Base-by-base conservation (phyloP, 805 yeast species). In the Candida tallmaniae region DNA sequence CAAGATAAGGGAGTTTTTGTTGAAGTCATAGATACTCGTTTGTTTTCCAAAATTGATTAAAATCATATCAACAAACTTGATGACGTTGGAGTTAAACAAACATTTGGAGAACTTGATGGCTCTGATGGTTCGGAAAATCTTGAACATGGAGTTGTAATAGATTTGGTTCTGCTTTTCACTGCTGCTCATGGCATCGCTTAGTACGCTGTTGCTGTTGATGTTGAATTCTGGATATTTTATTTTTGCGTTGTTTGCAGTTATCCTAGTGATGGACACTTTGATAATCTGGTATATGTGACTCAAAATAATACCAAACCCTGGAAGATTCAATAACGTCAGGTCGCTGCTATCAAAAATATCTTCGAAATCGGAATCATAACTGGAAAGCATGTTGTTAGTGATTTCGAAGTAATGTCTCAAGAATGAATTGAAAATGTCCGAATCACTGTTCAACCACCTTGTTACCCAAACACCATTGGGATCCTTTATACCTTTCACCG, bases 391-490 rank as follows among this genome's bases (percentile, higher is more conserved):
- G 5, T 35, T 33, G 21, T 47, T 44, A 5, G 51, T 27, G 5
- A 71, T 47, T 13, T 43, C 49, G 12, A 76, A 50, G 46, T 76
- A 79, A 50, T 80, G 84, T 39, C 80, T 70, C 31, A 78, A 58
- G 42, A 80, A 80, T 1, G 83, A 74, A 39, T 70, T 67, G 54
- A 79, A 79, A 2, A 79, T 58, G 45, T 76, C 80, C 35, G 76
- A 62, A 41, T 76, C 82, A 37, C 70, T 58, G 32, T 68, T 60
- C 35, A 70, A 64, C 85, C 85, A 80, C 44, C 78, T 60, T 37
- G 68, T 60, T 7, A 76, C 80, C 86, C 86, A 79, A 17, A 65
- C 48, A 5, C 82, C 84, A 38, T 61, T 70, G 6, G 83, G 77
- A 40, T 79, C 79, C 10, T 63, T 49, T 29, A 77, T 73, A 6